Conservation (phyloP, 2,329 filamentous ascomycete genomes). For the Sclerotinia spermophila region DNA sequence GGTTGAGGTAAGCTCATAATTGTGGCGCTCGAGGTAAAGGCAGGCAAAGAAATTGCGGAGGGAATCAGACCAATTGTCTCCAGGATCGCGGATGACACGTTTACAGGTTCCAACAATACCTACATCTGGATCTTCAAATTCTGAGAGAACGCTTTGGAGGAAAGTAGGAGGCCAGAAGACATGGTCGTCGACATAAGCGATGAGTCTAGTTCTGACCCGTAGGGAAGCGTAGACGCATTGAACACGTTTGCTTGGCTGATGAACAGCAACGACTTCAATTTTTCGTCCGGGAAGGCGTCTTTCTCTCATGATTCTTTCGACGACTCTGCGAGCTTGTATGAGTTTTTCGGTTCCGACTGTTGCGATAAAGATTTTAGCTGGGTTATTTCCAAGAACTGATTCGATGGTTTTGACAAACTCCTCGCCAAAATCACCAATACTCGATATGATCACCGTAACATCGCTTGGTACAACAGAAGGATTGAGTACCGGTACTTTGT, state of each 20-base stretch:
- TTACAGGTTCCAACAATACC: constrained; percentile 57
- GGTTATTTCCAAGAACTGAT: constrained; percentile 20
- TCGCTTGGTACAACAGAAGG: constrained; percentile 20
- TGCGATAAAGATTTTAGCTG: constrained; percentile 24
- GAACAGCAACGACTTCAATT: constrained; percentile 12
- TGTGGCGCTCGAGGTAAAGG: constrained; percentile 58
- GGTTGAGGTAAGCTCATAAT: constrained; percentile 56
- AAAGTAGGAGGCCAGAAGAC: constrained; percentile 26
- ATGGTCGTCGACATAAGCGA: constrained; percentile 26
- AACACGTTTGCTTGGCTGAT: constrained; percentile 21
- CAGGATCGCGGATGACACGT: constrained; percentile 43
- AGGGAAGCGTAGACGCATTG: constrained; percentile 23
- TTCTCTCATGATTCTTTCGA: neutral
- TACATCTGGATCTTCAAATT: constrained; percentile 38
- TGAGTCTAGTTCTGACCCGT: constrained; percentile 22
- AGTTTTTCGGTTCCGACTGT: constrained; percentile 22
- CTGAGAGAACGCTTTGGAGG: constrained; percentile 22
- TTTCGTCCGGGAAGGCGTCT: neutral
- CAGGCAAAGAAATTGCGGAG: constrained; percentile 53
- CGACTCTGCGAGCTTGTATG: neutral
- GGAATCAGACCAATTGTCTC: constrained; percentile 18
- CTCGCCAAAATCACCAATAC: constrained; percentile 22
- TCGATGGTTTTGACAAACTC: constrained; percentile 22
- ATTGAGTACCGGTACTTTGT: neutral
- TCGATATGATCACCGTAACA: constrained; percentile 30